Evolutionary conservation across 768 basidiomycete species (phyloP).

Genomic region (Trametes maxima): DNA sequence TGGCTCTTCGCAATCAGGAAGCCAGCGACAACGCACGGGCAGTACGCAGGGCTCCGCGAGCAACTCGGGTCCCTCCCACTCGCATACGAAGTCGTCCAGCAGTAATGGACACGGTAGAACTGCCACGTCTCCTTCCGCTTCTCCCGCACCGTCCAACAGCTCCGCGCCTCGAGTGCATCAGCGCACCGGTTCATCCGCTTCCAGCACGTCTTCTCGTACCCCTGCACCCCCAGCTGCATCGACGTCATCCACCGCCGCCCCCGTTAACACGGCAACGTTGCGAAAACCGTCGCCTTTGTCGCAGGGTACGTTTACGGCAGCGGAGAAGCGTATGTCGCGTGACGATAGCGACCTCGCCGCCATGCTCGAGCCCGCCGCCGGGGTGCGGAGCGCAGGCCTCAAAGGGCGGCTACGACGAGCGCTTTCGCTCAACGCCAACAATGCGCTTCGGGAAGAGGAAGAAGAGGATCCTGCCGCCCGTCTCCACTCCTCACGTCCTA

Average conservation of each 20-base stretch:
- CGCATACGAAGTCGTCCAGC: conserved; percentile 22
- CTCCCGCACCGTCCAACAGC: conserved; percentile 24
- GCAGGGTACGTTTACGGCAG: conserved; percentile 61
- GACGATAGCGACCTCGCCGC: conserved; percentile 73
- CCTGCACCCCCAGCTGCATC: conserved; percentile 38
- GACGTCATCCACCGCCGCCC: conserved; percentile 33
- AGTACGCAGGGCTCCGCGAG: conserved; percentile 62
- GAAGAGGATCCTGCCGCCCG: conserved; percentile 39
- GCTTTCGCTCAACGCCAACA: conserved; percentile 62
- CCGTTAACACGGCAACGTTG: conserved; percentile 34
- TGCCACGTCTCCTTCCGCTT: conserved; percentile 22
- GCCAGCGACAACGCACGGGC: conserved; percentile 67
- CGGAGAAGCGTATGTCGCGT: conserved; percentile 76
- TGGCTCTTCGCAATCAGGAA: conserved; percentile 41
- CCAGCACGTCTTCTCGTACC: conserved; percentile 37
- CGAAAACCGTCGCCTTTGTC: conserved; percentile 66
- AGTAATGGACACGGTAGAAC: conserved; percentile 27
- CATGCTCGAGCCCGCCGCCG: conserved; percentile 46
- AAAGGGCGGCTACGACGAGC: conserved; percentile 79
- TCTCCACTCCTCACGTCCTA: conserved; percentile 7
- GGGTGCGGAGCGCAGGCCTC: conserved; percentile 65
- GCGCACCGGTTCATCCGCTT: conserved; percentile 51
- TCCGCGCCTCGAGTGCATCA: conserved; percentile 44
- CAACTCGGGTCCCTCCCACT: conserved; percentile 28
- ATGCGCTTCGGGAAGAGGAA: conserved; percentile 60